Conservation (phyloP, 177 flowering plant species). For the Telopea speciosissima region DNA sequence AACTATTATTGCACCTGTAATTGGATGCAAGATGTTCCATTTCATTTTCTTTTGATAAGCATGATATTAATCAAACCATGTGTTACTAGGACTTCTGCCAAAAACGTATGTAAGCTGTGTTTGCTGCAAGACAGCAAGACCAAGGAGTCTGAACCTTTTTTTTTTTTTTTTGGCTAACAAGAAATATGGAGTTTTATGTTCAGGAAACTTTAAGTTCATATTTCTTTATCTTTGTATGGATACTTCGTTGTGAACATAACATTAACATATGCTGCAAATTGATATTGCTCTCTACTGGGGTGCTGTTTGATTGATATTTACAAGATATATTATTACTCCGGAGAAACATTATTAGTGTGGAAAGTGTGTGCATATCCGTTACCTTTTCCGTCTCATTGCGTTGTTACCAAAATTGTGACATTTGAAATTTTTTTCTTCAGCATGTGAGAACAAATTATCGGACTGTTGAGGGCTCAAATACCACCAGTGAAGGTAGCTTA, state of each 20-base stretch:
- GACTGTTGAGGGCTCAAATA: constrained; percentile 16
- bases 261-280: background rate
- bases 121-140: no score
- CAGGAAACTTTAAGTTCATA: no score
- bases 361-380: background rate
- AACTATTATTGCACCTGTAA: no score
- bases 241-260: background rate
- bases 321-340: background rate
- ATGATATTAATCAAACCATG: no score
- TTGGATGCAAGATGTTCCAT: no score
- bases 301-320: background rate
- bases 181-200: no score
- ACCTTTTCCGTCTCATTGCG: background rate
- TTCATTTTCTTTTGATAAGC: no score
- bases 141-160: background rate
- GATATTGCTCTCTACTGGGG: background rate
- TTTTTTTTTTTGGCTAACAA: no score
- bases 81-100: no score
- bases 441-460: constrained; percentile 61
- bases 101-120: no score
- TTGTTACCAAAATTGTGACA: constrained; percentile 1
- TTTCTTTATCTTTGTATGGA: background rate
- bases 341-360: background rate
- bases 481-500: constrained; percentile 14
- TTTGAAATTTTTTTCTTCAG: constrained; percentile 25